Percentiles rank a stretch among this genome's conserved stretches.
phyloP scores from a whole-genome alignment of 495 filamentous ascomycete species.

The Xylaria grammica region DNA sequence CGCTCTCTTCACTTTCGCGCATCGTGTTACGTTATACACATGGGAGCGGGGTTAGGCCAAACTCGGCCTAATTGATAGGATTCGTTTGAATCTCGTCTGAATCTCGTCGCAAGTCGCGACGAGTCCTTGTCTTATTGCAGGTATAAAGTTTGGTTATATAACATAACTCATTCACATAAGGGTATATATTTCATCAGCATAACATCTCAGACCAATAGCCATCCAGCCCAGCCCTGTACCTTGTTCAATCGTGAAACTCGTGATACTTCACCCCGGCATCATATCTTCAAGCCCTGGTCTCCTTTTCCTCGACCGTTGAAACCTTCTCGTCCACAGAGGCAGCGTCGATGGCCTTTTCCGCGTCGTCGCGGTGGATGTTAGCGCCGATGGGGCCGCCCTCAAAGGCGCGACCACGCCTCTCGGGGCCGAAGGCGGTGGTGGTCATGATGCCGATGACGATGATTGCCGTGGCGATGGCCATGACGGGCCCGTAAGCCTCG shows the following conservation, averaged over 20 bases:
- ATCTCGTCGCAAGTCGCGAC: not conserved
- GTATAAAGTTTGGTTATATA: constrained; percentile 7
- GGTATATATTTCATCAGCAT: not conserved
- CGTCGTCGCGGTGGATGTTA: constrained; percentile 38
- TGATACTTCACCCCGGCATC: not conserved
- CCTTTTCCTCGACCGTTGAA: constrained; percentile 3
- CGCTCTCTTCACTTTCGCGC: too few relatives aligned
- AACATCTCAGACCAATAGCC: too few relatives aligned
- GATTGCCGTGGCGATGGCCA: constrained; percentile 73
- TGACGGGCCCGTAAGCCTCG: constrained; percentile 70
- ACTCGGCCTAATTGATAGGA: too few relatives aligned
- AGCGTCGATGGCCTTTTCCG: constrained; percentile 29
- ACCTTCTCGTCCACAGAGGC: constrained; percentile 25
- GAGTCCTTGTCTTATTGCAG: not conserved
- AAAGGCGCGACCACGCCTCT: constrained; percentile 71
- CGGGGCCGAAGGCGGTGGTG: constrained; percentile 64
- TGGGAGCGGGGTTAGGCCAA: too few relatives aligned
- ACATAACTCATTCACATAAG: not conserved
- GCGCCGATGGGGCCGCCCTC: constrained; percentile 65
- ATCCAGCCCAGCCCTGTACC: not conserved
- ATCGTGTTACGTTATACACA: too few relatives aligned
- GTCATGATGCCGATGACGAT: constrained; percentile 67
- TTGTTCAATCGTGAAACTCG: not conserved
- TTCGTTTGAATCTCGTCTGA: too few relatives aligned
- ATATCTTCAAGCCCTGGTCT: constrained; percentile 1